Evolutionary conservation across 2,329 filamentous ascomycete genomes (phyloP), one percentile per base, ranked within the genome.

Genomic region (Cercospora nicotianae): DNA sequence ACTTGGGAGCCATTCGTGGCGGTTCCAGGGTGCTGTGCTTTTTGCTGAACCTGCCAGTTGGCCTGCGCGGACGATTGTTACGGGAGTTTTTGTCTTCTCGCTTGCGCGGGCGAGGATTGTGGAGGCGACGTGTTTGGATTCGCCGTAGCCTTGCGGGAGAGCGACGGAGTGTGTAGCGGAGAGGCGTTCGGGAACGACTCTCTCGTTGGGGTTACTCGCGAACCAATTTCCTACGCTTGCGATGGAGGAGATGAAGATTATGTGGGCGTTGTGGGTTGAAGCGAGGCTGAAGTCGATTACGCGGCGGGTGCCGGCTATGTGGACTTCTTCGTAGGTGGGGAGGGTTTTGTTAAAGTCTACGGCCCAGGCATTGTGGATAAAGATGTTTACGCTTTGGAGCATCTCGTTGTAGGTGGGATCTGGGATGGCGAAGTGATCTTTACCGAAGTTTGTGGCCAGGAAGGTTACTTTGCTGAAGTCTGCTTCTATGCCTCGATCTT

Each of bases 1-100:
- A 71, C 76, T 80, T 2, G 81, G 79, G 2, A 83, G 74, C 77
- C 81, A 83, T 72, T 83, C 82, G 7, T 76, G 70, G 7, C 72
- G 73, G 57, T 81, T 82, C 82, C 81, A 83, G 4, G 77, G 39
- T 1, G 78, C 78, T 10, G 53, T 63, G 13, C 48, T 55, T n/a
- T 26, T 45, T n/a, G 48, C 63, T 23, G 75, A 74, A 3, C 76
- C 75, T 31, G 70, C 70, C 3, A 77, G 67, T 63, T 77, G 76
- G 1, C 76, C 74, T 18, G 72, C 67, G 9, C 76, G 65, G 20
- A 76, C 67, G 10, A 76, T 67, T 1, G 73, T 73, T 18, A 65
- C 60, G 2, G 72, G 67, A 3, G 74, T 66, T 3, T 72, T 73
- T 3, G 75, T 58, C 7, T 72, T 65, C 30, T 73, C 65, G 1